Evolutionary conservation across 345 rosid genomes (phyloP).

Genomic region (Microthlaspi erraticum): DNA sequence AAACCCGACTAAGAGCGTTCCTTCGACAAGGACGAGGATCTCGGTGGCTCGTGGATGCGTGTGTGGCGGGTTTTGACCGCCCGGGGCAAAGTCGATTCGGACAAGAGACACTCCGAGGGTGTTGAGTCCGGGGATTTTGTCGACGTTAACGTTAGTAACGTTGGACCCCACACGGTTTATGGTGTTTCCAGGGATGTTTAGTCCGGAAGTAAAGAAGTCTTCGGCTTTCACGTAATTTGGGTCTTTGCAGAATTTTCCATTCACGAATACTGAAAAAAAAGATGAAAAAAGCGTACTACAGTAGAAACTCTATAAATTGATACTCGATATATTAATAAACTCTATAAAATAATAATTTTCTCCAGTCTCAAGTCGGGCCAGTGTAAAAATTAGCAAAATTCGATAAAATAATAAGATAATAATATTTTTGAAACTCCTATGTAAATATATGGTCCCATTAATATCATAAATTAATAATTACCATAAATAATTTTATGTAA

Average conservation of each 20-base stretch:
- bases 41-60: slow-evolving; percentile 49
- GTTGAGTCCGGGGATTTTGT: slow-evolving; percentile 44
- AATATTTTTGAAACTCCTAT: too few species aligned
- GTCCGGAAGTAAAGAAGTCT: slow-evolving; percentile 42
- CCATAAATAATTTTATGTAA: too few species aligned
- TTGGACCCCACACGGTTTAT: slow-evolving; percentile 45
- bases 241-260: slow-evolving; percentile 50
- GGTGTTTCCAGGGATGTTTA: slow-evolving; percentile 42
- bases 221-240: slow-evolving; percentile 45
- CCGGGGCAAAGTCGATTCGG: slow-evolving; percentile 47
- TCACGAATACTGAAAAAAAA: slow-evolving; percentile 44
- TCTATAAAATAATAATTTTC: too few species aligned
- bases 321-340: too few species aligned
- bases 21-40: slow-evolving; percentile 45
- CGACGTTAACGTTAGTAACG: slow-evolving; percentile 45
- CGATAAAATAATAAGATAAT: too few species aligned
- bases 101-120: slow-evolving; percentile 47
- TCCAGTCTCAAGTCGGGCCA: too few species aligned
- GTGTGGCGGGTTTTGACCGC: slow-evolving; percentile 49
- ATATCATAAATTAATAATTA: too few species aligned
- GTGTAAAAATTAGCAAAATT: too few species aligned
- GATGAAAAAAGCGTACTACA: neutral
- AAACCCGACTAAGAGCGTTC: slow-evolving; percentile 49
- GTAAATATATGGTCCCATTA: too few species aligned
- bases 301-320: too few species aligned